Evolutionary conservation across 1,284 basidiomycete genomes (phyloP), one percentile per base, ranked within the genome.

Genomic region (Cryptococcus amylolentus): DNA sequence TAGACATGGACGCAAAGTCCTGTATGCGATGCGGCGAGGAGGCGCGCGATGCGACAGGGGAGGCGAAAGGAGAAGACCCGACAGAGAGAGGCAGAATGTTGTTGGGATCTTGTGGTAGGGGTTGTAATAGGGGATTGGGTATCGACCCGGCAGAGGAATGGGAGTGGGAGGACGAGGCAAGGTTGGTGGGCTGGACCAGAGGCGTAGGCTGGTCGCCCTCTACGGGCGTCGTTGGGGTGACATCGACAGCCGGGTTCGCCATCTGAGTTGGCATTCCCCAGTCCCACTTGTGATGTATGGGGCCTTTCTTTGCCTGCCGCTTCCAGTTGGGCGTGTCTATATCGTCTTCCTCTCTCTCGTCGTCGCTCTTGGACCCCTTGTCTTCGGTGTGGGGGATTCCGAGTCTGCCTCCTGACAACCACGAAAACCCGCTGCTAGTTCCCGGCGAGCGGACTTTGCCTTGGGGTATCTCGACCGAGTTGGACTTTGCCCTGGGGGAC

Each of bases 41-140:
- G 12, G 42, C 52, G 23, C 57, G 50, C 1, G 66, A 65, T 23
- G 48, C 28, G 16, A 52, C 47, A 12, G 66, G 66, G 1, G 65
- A 62, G 20, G 51, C 53, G 39, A 55, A 55, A 12, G 67, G 67
- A 6, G 65, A 54, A 12, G 56, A 44, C 6, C 66, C 57, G 9
- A 64, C 39, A 2, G 65, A 66, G n/a, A 69, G 59, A 13, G 67
- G 67, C 5, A 69, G 47, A 38, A 69, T 64, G 54, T 69, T 65
- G 51, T 63, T 45, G 5, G 65, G 67, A 38, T 68, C 67, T 47
- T 54, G 51, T 7, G 65, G 61, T 5, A 68, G 52, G 14, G 67
- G 59, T n/a, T 55, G 45, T 7, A 65, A 50, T 7, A 53, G 8
- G 45, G 27, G n/a, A 37, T 20, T 49, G 48, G 46, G 23, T 38